phyloP scores from a whole-genome alignment of 2,329 filamentous ascomycete species.

The Hymenoscyphus linearis region DNA sequence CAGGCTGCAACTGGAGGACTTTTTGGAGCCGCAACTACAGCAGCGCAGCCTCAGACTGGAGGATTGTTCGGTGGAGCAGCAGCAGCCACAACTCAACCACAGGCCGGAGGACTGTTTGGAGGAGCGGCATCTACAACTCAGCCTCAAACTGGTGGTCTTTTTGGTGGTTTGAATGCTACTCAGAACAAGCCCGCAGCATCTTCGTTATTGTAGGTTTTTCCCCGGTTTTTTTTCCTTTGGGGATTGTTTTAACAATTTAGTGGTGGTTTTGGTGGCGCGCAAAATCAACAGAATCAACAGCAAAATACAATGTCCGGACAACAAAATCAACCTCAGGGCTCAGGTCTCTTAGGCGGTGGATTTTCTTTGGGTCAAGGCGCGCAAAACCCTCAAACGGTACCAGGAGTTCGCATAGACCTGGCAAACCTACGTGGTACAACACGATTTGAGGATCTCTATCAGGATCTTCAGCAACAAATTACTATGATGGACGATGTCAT shows the following conservation, averaged over 20 bases:
- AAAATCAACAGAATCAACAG: constrained; percentile 27
- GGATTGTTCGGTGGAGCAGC: constrained; percentile 29
- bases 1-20: constrained; percentile 29
- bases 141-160: constrained; percentile 30
- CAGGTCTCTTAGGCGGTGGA: constrained; percentile 29
- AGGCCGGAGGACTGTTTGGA: constrained; percentile 27
- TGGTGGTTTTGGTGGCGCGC: constrained; percentile 20
- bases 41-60: constrained; percentile 17
- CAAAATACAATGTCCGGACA: constrained; percentile 21
- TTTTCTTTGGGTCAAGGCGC: constrained; percentile 42
- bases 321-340: constrained; percentile 14
- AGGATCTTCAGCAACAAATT: constrained; percentile 74
- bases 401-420: constrained; percentile 73
- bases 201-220: constrained; percentile 30
- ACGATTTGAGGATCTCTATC: constrained; percentile 83
- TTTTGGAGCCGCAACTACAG: constrained; percentile 29
- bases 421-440: constrained; percentile 79
- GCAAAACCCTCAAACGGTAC: constrained; percentile 49
- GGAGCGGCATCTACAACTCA: constrained; percentile 20
- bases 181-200: constrained; percentile 27
- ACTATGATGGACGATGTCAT: constrained; percentile 75
- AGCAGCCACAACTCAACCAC: constrained; percentile 12
- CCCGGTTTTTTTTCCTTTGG: not conserved
- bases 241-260: constrained; percentile 12
- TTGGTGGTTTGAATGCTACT: constrained; percentile 26